Evolutionary conservation across 306 rosid genomes (phyloP), one percentile per base, ranked within the genome.

Genomic region (Arachis hypogaea): DNA sequence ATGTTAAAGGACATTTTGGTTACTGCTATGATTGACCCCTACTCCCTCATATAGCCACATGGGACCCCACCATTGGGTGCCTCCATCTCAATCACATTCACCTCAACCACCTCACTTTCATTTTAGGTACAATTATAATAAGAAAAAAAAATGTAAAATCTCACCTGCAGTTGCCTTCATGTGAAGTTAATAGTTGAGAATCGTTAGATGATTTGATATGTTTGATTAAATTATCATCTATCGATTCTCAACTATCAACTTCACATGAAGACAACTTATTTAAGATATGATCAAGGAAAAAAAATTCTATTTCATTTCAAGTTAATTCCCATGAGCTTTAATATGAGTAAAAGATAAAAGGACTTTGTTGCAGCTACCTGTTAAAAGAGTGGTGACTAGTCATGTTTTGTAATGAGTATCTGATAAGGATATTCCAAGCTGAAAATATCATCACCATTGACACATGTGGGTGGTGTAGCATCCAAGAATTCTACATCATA

Each of bases 391-490:
- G 57, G 46, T 33, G 38, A 33, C 4, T 2, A 77, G 75, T 69
- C 75, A 81, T 78, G 68, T 80, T 74, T 79, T 52, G 65, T 63
- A 66, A 75, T 73, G 76, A 78, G 75, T 81, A 82, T 60, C 66
- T 78, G 78, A 55, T 75, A 83, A 75, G 59, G 78, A 57, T 86
- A 78, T 43, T 82, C 90, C 82, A 16, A 85, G 89, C 83, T 82
- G 87, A 86, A 87, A 87, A 86, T 82, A 80, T 90, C 98, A 87
- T 90, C 95, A 90, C 88, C 83, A 71, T 69, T 74, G 62, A 66
- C 75, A 71, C 64, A 65, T 49, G 76, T 67, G 63, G n/a, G 38
- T 22, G 28, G 28, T 22, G 71, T 38, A 76, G 88, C 77, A 77
- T 89, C 89, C 81, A 83, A 82, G 88, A 63, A 65, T 64, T 63